These are phyloP conservation scores for Ustilago sp. DNA, from an alignment of 1,284 basidiomycete genomes.

Conservation along the genomic window DNA sequence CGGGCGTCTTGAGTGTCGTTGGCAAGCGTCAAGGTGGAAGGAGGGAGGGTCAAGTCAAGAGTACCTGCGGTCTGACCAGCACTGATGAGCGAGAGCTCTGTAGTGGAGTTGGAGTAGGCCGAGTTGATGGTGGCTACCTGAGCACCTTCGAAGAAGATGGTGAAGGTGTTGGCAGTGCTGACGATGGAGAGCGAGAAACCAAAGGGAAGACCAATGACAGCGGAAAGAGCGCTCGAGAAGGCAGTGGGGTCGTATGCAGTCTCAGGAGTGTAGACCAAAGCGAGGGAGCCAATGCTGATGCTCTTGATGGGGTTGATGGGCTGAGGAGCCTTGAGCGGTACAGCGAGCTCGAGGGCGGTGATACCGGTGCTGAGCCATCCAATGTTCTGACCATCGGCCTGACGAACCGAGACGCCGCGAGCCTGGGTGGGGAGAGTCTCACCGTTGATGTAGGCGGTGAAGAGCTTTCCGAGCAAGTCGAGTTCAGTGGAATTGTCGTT, in stretches of 20 bases:
- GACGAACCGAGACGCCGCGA: slow-evolving; percentile 73
- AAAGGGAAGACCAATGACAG: slow-evolving; percentile 78
- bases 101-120: slow-evolving; percentile 40
- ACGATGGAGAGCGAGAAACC: slow-evolving; percentile 79
- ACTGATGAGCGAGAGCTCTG: slow-evolving; percentile 50
- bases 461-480: slow-evolving; percentile 75
- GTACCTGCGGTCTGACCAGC: slow-evolving; percentile 76
- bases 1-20: slow-evolving; percentile 72
- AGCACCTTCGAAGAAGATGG: slow-evolving; percentile 76
- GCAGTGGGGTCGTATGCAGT: slow-evolving; percentile 76
- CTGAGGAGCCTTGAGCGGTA: slow-evolving; percentile 75
- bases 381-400: slow-evolving; percentile 75
- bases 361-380: slow-evolving; percentile 79
- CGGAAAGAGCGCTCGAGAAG: slow-evolving; percentile 76
- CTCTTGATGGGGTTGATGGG: slow-evolving; percentile 78
- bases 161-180: slow-evolving; percentile 75
- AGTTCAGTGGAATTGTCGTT: slow-evolving; percentile 73
- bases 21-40: slow-evolving; percentile 74
- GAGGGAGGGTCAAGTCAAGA: slow-evolving; percentile 77
- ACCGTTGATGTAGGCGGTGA: slow-evolving; percentile 81
- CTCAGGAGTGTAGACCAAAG: slow-evolving; percentile 75
- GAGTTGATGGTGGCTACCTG: slow-evolving; percentile 73
- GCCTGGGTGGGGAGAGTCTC: slow-evolving; percentile 76
- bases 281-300: slow-evolving; percentile 77
- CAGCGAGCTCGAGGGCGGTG: slow-evolving; percentile 75